Base-by-base conservation (phyloP, 2,329 filamentous ascomycete genomes). In the Fonsecaea nubica region DNA sequence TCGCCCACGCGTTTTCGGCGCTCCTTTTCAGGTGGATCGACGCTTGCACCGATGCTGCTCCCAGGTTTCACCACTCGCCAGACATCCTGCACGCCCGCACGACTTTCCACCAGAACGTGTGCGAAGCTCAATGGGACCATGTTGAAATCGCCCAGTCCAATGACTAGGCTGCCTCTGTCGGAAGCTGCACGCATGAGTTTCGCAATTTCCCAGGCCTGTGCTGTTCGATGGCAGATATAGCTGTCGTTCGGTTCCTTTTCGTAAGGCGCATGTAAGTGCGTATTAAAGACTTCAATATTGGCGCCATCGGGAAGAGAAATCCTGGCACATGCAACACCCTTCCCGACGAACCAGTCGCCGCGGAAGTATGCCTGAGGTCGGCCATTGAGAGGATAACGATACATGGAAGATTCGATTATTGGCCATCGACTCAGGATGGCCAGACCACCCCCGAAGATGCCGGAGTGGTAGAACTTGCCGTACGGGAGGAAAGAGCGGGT, bases 101-200 rank as follows among this genome's bases (percentile, higher is more conserved):
- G 89, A 3, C 89, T 87, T 64, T 90, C 91, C 72, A 99, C 89
- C 70, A 98, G 84, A 62, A 89, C 87, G 80, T 98, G 92, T 36
- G 91, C 90, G 68, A 97, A 87, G 32, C 92, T 96, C 48, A 90
- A 80, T 0, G 95, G 95, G n/a, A 92, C 83, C 90, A 97, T 96
- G 80, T 98, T 98, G 82, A 98, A 97, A 81, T 98, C 95, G 32
- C 95, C 95, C 62, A 97, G 82, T 5, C 89, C 93, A 52, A 98
- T 82, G 59, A 93, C 93, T 35, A 98, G 83, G 76, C 94, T 91
- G 6, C 93, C 92, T 13, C 90, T 84, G 72, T 93, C 90, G 1
- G 89, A 86, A 53, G 94, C 93, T 65, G 87, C 90, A 57, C 92
- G 89, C 81, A 97, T 90, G 53, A 97, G 84, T 78, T 96, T 97